Percentiles rank a stretch among this genome's conserved stretches.
These are phyloP conservation scores for Elaeagnus macrophylla DNA, from an alignment of 306 rosid genomes.

Conservation along the genomic window DNA sequence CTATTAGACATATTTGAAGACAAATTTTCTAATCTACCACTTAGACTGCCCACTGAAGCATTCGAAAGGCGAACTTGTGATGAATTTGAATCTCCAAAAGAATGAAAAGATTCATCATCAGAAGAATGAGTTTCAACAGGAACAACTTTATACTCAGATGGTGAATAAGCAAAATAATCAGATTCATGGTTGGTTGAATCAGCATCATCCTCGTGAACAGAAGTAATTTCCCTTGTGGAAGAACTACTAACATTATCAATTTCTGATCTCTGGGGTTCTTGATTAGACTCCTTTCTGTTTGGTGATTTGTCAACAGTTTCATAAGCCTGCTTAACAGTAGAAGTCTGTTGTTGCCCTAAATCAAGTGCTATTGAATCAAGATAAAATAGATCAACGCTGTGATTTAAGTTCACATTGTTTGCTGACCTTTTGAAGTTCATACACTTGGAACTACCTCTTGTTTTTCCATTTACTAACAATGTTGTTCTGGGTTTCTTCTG, in stretches of 20 bases:
- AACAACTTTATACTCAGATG: slow-evolving; percentile 26
- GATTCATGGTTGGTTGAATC: slow-evolving; percentile 38
- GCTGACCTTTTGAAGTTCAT: slow-evolving; percentile 22
- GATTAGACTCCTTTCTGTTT: slow-evolving; percentile 13
- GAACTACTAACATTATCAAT: slow-evolving; percentile 37
- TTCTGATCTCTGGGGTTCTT: slow-evolving; percentile 22
- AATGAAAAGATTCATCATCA: slow-evolving; percentile 79
- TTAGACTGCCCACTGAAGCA: slow-evolving; percentile 47
- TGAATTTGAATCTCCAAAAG: slow-evolving; percentile 58
- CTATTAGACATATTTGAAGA: slow-evolving; percentile 27
- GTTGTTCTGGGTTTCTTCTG: slow-evolving; percentile 44
- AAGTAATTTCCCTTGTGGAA: slow-evolving; percentile 51
- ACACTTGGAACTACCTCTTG: slow-evolving; percentile 23
- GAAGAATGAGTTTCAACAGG: slow-evolving; percentile 39
- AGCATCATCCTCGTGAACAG: slow-evolving; percentile 39
- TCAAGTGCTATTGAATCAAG: slow-evolving; percentile 53
- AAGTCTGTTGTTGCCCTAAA: slow-evolving; percentile 48
- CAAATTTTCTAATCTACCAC: slow-evolving; percentile 30
- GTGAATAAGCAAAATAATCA: slow-evolving; percentile 21
- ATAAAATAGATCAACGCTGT: slow-evolving; percentile 63
- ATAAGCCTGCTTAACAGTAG: slow-evolving; percentile 24
- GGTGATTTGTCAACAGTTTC: slow-evolving; percentile 17
- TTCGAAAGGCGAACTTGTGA: slow-evolving; percentile 61
- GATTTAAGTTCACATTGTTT: slow-evolving; percentile 53
- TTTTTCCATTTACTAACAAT: slow-evolving; percentile 33